Percentiles rank a stretch among this genome's conserved stretches.
These are phyloP conservation scores for Funneliformis caledonium DNA, from an alignment of 371 early-diverging fungal species.

Conservation along the genomic window DNA sequence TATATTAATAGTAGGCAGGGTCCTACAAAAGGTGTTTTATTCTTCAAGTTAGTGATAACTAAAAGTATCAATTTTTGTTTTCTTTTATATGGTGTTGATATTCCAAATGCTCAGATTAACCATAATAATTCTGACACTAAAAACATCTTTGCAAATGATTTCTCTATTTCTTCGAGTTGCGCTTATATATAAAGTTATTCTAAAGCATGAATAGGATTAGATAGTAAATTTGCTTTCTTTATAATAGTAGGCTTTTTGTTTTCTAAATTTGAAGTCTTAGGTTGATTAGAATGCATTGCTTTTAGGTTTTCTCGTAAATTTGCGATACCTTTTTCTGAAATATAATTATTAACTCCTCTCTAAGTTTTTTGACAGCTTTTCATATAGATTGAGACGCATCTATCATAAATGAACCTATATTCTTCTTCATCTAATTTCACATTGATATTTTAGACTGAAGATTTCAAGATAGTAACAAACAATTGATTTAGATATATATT, in stretches of 20 bases:
- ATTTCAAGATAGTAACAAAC: background rate
- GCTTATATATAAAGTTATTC: background rate
- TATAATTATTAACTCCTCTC: background rate
- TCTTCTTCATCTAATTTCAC: background rate
- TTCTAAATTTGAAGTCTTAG: background rate
- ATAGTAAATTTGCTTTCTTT: background rate
- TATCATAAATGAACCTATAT: background rate
- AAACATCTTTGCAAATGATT: background rate
- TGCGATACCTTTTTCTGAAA: background rate
- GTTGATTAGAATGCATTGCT: background rate
- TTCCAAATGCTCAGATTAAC: background rate
- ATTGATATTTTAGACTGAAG: background rate
- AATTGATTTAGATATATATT: background rate
- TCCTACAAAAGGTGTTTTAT: too few relatives aligned
- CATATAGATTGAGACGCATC: background rate
- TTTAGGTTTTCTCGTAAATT: background rate
- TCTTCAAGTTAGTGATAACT: background rate
- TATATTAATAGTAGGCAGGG: too few relatives aligned
- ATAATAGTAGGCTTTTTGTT: too few relatives aligned
- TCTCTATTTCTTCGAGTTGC: background rate
- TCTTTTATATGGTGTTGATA: background rate
- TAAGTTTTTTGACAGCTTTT: background rate
- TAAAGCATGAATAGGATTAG: background rate
- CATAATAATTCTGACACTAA: background rate
- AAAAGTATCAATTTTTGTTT: background rate